Base-by-base conservation (phyloP, 108 stramenopile genomes). In the Nitzschia sp. region DNA sequence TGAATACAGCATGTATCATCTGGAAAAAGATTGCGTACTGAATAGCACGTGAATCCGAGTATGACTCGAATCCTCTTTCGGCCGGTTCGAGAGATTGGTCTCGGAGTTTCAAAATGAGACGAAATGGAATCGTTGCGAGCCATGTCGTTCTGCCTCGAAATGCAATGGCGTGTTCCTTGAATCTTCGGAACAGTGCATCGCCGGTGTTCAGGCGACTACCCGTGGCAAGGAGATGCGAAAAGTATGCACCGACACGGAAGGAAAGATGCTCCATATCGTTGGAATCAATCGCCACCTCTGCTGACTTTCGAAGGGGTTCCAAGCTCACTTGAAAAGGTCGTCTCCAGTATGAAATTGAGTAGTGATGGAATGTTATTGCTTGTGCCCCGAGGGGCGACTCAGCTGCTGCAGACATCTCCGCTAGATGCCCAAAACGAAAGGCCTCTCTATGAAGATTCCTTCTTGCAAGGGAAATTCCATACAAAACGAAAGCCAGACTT, bases 21-120 rank as follows among this genome's bases (percentile, higher is more conserved):
- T 70, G 58, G 34, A 70, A 70, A 33, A 70, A 70, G 2, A 70
- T 35, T 9, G 30, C 58, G 16, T 60, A 70, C 31, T 70, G 69
- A 30, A 60, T 34, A 4, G 69, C 58, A 21, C 33, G 41, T 19
- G 46, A 13, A 25, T 60, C 69, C 0, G 46, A 22, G 27, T 60
- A 36, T 25, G 34, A 52, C 30, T 56, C 55, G 21, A 56, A 56
- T 5, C 55, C 55, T 11, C 30, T 4, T 21, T 56, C 55, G 3
- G 55, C 55, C 2, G 31, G 55, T 2, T 56, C 27, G 2, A 56
- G 9, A 2, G 55, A n/a, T n/a, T 56, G 26, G 8, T 27, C 55
- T 28, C 55, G 55, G 13, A 56, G 31, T 30, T 32, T 28, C 27
- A 56, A 32, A 4, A 56, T 56, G 9, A 56, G 31, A 11, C 55